Conservation (phyloP, 1,284 basidiomycete genomes). For the Leccinum fuscescens region DNA sequence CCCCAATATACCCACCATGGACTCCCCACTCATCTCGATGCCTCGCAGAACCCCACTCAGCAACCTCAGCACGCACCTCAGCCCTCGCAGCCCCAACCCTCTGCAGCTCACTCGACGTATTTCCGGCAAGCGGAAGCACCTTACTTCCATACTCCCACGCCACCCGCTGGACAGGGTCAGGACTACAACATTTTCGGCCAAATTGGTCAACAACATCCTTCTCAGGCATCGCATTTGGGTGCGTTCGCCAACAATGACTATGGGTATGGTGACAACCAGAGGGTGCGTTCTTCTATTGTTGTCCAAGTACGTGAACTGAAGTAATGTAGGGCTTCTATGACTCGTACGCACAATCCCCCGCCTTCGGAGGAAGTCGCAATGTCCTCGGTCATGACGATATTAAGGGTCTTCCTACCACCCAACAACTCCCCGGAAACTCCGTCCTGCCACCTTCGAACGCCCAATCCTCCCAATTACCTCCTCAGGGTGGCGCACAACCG, state of each 20-base stretch:
- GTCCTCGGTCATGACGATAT: slow-evolving; percentile 69
- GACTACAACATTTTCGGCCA: slow-evolving; percentile 72
- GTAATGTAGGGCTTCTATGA: slow-evolving; percentile 66
- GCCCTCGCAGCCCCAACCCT: slow-evolving; percentile 33
- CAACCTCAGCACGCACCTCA: slow-evolving; percentile 36
- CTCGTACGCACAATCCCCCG: slow-evolving; percentile 58
- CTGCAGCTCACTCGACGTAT: slow-evolving; percentile 44
- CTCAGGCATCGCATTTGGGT: slow-evolving; percentile 53
- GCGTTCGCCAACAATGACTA: slow-evolving; percentile 63
- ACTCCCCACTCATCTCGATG: slow-evolving; percentile 61
- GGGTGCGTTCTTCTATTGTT: slow-evolving; percentile 39
- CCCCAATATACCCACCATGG: slow-evolving; percentile 64
- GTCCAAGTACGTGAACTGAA: slow-evolving; percentile 13
- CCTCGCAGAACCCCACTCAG: slow-evolving; percentile 43
- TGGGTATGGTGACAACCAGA: slow-evolving; percentile 60
- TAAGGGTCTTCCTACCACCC: slow-evolving; percentile 59
- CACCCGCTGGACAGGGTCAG: slow-evolving; percentile 63
- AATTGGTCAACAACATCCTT: slow-evolving; percentile 49
- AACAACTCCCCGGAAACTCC: slow-evolving; percentile 50
- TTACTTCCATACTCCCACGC: slow-evolving; percentile 74
- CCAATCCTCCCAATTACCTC: slow-evolving; percentile 56
- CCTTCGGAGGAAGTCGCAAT: slow-evolving; percentile 58
- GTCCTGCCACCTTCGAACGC: slow-evolving; percentile 50
- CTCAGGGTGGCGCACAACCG: slow-evolving; percentile 44
- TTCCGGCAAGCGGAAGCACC: slow-evolving; percentile 66